phyloP scores from a whole-genome alignment of 768 basidiomycete species.

The Pisolithus sp. region DNA sequence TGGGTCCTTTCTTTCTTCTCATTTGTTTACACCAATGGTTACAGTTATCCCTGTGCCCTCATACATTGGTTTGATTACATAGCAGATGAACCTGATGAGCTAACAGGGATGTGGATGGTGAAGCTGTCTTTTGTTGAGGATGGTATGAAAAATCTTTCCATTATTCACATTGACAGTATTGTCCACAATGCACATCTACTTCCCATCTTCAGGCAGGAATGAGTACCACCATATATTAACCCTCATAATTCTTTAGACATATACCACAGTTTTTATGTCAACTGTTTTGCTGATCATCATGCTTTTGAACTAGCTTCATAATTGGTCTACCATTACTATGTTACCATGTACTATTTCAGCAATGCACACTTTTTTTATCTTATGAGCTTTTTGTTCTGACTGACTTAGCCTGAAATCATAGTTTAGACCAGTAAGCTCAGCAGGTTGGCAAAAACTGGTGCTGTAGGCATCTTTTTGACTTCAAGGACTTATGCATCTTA shows the following conservation, averaged over 20 bases:
- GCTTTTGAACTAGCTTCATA: neutral
- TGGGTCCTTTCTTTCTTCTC: conserved; percentile 17
- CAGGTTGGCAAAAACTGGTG: too few species aligned
- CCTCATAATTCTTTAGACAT: conserved; percentile 17
- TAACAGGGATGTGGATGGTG: conserved; percentile 19
- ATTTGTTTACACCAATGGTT: too few species aligned
- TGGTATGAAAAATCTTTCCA: neutral
- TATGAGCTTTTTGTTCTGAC: too few species aligned
- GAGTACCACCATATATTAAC: conserved; percentile 16
- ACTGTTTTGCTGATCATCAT: conserved; percentile 23
- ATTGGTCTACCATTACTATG: too few species aligned
- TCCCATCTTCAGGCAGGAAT: conserved; percentile 10
- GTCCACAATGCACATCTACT: conserved; percentile 12
- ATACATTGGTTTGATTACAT: conserved; percentile 14
- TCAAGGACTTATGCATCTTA: too few species aligned
- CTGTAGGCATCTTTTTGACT: too few species aligned
- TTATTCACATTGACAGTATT: conserved; percentile 14
- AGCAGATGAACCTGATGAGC: conserved; percentile 7
- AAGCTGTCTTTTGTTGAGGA: conserved; percentile 5
- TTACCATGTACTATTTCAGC: too few species aligned
- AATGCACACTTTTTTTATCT: too few species aligned
- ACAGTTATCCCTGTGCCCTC: conserved; percentile 14
- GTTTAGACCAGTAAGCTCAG: too few species aligned
- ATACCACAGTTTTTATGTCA: conserved; percentile 19
- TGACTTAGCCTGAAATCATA: too few species aligned